Conservation (phyloP, 2,329 filamentous ascomycete species). For the Fusarium penzigii region DNA sequence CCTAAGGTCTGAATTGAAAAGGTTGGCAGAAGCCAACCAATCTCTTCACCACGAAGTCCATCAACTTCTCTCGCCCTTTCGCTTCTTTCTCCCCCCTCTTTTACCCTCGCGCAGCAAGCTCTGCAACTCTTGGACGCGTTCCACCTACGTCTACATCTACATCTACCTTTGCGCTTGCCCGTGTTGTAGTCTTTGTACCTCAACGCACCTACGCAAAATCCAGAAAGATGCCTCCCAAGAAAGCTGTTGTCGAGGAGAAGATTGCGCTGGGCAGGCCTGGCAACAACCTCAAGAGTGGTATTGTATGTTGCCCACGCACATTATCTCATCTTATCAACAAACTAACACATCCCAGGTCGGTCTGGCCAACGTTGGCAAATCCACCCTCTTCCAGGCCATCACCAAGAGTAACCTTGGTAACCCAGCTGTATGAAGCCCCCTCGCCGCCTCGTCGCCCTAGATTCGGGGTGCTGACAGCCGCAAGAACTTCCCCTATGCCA, state of each 20-base stretch:
- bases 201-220: slow-evolving; percentile 62
- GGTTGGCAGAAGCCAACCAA: slow-evolving; percentile 45
- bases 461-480: slow-evolving; percentile 43
- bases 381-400: slow-evolving; percentile 98
- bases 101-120: slow-evolving; percentile 64
- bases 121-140: slow-evolving; percentile 58
- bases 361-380: slow-evolving; percentile 98
- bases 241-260: slow-evolving; percentile 89
- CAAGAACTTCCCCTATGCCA: slow-evolving; percentile 97
- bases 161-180: slow-evolving; percentile 31
- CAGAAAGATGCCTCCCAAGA: slow-evolving; percentile 91
- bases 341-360: slow-evolving; percentile 68
- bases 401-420: slow-evolving; percentile 97
- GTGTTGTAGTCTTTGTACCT: slow-evolving; percentile 50
- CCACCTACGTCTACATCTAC: slow-evolving; percentile 41
- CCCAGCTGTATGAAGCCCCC: slow-evolving; percentile 72
- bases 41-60: slow-evolving; percentile 45
- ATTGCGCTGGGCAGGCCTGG: slow-evolving; percentile 92
- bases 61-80: slow-evolving; percentile 44
- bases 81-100: slow-evolving; percentile 50
- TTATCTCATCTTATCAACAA: slow-evolving; percentile 5
- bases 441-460: slow-evolving; percentile 34
- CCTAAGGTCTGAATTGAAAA: slow-evolving; percentile 29
- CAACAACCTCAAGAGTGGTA: slow-evolving; percentile 98
- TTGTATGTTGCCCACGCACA: slow-evolving; percentile 58